Conservation (phyloP, 192 early-diverging fungal genomes). For the Umbelopsis sp. region DNA sequence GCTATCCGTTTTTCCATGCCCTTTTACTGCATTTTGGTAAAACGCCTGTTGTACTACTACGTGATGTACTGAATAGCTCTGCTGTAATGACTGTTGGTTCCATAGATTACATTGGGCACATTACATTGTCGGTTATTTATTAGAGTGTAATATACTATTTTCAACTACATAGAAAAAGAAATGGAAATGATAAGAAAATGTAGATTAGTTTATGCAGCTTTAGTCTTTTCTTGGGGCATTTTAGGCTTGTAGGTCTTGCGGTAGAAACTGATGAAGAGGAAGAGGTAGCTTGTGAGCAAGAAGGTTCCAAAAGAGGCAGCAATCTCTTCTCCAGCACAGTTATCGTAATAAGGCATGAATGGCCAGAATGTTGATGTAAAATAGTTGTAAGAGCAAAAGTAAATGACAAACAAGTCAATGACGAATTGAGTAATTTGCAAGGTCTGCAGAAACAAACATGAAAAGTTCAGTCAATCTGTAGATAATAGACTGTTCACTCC, state of each 20-base stretch:
- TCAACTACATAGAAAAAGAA: not conserved
- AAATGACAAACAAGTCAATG: slow-evolving; percentile 81
- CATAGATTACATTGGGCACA: too few species aligned
- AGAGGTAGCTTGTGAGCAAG: slow-evolving; percentile 77
- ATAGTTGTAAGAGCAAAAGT: slow-evolving; percentile 84
- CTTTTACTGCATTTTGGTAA: too few species aligned
- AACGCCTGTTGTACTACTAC: too few species aligned
- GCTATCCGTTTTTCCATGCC: too few species aligned
- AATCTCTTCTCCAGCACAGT: slow-evolving; percentile 71
- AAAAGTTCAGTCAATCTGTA: not conserved
- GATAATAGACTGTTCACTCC: not conserved
- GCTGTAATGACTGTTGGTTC: too few species aligned
- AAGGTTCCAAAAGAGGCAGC: slow-evolving; percentile 79
- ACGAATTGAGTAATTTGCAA: slow-evolving; percentile 89
- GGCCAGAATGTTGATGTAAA: slow-evolving; percentile 68
- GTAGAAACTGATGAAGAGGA: slow-evolving; percentile 88
- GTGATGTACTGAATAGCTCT: too few species aligned
- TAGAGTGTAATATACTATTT: not conserved
- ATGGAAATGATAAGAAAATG: not conserved
- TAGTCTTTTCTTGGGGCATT: slow-evolving; percentile 8
- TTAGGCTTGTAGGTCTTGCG: slow-evolving; percentile 64
- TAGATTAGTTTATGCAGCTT: not conserved
- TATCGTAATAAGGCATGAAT: slow-evolving; percentile 57
- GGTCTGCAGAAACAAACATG: slow-evolving; percentile 34
- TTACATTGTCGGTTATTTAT: not conserved